phyloP scores from a whole-genome alignment of 768 basidiomycete species.

The Tremella mesenterica region DNA sequence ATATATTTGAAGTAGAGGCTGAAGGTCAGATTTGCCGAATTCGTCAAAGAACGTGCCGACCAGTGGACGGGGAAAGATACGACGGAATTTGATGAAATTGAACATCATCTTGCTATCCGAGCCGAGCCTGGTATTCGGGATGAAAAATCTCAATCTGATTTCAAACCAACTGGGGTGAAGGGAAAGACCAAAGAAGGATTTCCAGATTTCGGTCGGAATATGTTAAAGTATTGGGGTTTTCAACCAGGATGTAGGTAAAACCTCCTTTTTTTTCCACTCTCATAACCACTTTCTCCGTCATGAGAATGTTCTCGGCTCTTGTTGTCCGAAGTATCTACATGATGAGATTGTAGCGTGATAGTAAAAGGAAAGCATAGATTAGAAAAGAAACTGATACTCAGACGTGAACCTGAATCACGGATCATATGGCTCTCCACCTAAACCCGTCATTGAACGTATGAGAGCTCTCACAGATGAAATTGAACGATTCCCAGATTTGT shows the following conservation, averaged over 20 bases:
- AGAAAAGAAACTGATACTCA: slow-evolving; percentile 11
- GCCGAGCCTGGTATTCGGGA: background rate
- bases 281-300: background rate
- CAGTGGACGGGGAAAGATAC: slow-evolving; percentile 58
- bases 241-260: slow-evolving; percentile 26
- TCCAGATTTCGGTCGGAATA: slow-evolving; percentile 40
- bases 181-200: slow-evolving; percentile 21
- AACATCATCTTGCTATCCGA: slow-evolving; percentile 43
- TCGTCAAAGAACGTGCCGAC: slow-evolving; percentile 64
- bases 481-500: slow-evolving; percentile 43
- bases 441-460: slow-evolving; percentile 38
- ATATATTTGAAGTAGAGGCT: background rate
- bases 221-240: slow-evolving; percentile 44
- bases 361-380: background rate
- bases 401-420: slow-evolving; percentile 45
- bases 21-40: slow-evolving; percentile 56
- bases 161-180: no score
- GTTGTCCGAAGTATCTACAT: no score
- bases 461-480: slow-evolving; percentile 29
- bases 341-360: background rate
- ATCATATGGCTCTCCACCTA: slow-evolving; percentile 43
- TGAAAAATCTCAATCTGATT: slow-evolving; percentile 11
- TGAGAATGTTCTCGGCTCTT: background rate
- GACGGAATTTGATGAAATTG: slow-evolving; percentile 50
- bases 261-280: background rate